Conservation (phyloP, 2,329 filamentous ascomycete species). For the Clonostachys rosea region DNA sequence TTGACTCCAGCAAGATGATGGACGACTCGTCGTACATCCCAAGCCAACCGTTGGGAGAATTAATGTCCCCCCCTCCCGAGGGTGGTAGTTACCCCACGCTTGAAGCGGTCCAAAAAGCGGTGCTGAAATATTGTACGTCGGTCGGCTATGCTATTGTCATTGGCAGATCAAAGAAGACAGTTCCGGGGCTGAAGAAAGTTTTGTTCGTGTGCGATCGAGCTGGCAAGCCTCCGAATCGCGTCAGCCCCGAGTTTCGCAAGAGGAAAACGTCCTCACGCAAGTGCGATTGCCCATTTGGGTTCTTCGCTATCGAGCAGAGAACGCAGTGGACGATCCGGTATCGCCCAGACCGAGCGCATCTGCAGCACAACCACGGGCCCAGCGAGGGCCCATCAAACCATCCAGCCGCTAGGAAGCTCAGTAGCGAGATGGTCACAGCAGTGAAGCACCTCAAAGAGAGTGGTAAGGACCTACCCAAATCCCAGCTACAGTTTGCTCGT, state of each 20-base stretch:
- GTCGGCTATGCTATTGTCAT: slow-evolving; percentile 67
- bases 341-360: slow-evolving; percentile 52
- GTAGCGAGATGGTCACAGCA: slow-evolving; percentile 63
- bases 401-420: slow-evolving; percentile 60
- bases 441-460: slow-evolving; percentile 63
- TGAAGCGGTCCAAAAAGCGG: slow-evolving; percentile 60
- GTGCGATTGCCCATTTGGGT: slow-evolving; percentile 65
- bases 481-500: slow-evolving; percentile 4
- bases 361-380: slow-evolving; percentile 60
- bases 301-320: slow-evolving; percentile 64
- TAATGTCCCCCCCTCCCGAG: slow-evolving; percentile 61
- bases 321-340: slow-evolving; percentile 65
- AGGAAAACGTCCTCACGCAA: slow-evolving; percentile 65
- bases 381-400: slow-evolving; percentile 64
- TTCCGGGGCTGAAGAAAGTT: slow-evolving; percentile 63
- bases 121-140: slow-evolving; percentile 60
- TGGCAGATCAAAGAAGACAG: slow-evolving; percentile 63
- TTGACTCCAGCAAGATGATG: slow-evolving; percentile 40
- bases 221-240: slow-evolving; percentile 56
- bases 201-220: slow-evolving; percentile 63
- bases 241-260: slow-evolving; percentile 61
- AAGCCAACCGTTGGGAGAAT: slow-evolving; percentile 48
- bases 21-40: slow-evolving; percentile 46
- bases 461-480: slow-evolving; percentile 38
- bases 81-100: slow-evolving; percentile 60